Evolutionary conservation across 1,284 basidiomycete genomes (phyloP), one percentile per base, ranked within the genome.

Genomic region (Ceratorhiza oryzae-sativae): DNA sequence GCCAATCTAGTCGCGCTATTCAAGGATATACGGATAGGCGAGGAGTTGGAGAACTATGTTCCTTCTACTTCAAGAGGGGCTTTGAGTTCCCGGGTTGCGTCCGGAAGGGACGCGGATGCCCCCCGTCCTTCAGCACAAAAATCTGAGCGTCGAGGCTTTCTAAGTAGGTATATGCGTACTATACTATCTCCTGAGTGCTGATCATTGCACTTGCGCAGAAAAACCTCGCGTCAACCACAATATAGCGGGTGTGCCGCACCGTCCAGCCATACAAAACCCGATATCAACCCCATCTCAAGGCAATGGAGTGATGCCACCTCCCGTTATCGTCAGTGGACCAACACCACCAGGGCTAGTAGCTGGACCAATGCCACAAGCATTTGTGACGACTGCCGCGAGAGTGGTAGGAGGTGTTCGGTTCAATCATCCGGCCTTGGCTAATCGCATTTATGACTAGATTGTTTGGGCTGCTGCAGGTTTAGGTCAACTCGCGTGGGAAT

Each of bases 391-490:
- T 45, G 9, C 42, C 3, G 42, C 42, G 18, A 45, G 3, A 10
- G 42, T 45, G 42, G 42, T 45, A 18, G 3, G 42, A 12, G 42
- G 10, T 45, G 10, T 9, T 45, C n/a, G 15, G 13, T 39, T 5
- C 5, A 13, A 6, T 6, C 13, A 39, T 5, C 13, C 36, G 6
- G 36, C 36, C 13, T 5, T 39, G 13, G 5, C 36, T 45, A 3
- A 13, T 12, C 1, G 25, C 18, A 23, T 48, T 20, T 48, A n/a
- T n/a, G 9, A n/a, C 20, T 23, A 71, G 70, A 61, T 49, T 34
- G 36, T 71, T 34, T 71, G 70, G 70, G 70, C 46, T 1, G 70
- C 42, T 20, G 25, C 58, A 12, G 70, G 70, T 12, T 20, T 32
- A 20, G 18, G 36, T 5, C 70, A 71, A 34, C 23, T 25, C 25